Percentiles rank a stretch among this genome's conserved stretches.
Evolutionary conservation across 352 stramenopile genomes (phyloP).

Genomic region (Phytophthora pinifolia): DNA sequence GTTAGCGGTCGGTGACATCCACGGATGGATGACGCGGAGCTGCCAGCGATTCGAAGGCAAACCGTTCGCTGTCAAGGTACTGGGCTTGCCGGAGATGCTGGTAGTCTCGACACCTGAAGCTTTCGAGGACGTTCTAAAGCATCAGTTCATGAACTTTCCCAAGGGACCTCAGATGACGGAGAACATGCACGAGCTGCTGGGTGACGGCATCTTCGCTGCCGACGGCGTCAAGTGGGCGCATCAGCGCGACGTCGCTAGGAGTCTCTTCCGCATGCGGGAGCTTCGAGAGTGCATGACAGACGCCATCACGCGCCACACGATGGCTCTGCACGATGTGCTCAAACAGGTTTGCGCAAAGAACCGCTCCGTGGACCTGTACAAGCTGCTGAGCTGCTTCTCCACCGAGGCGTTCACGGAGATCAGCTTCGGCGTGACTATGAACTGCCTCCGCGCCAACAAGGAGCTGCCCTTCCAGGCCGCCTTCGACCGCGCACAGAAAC

Average conservation of each 20-base stretch:
- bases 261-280: slow-evolving; percentile 66
- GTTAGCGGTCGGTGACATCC: slow-evolving; percentile 3
- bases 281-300: slow-evolving; percentile 43
- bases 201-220: slow-evolving; percentile 65
- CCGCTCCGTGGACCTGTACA: slow-evolving; percentile 40
- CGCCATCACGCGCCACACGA: slow-evolving; percentile 31
- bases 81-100: slow-evolving; percentile 32
- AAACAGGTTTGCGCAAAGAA: slow-evolving; percentile 4
- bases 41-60: slow-evolving; percentile 26
- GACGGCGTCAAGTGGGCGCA: slow-evolving; percentile 63
- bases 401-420: slow-evolving; percentile 72
- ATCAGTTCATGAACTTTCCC: slow-evolving; percentile 68
- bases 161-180: slow-evolving; percentile 46
- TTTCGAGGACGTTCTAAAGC: slow-evolving; percentile 53
- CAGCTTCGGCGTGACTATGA: slow-evolving; percentile 60
- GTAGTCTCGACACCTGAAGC: slow-evolving; percentile 25
- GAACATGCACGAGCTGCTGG: slow-evolving; percentile 52
- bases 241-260: slow-evolving; percentile 75
- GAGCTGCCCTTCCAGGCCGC: slow-evolving; percentile 58
- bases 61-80: slow-evolving; percentile 36
- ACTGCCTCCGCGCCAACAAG: slow-evolving; percentile 30
- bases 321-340: slow-evolving; percentile 28
- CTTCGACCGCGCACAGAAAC: slow-evolving; percentile 47
- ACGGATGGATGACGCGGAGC: slow-evolving; percentile 22
- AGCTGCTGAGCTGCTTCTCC: slow-evolving; percentile 60